Evolutionary conservation across 179 eudicot species (phyloP).

Genomic region (Patellifolia procumbens): DNA sequence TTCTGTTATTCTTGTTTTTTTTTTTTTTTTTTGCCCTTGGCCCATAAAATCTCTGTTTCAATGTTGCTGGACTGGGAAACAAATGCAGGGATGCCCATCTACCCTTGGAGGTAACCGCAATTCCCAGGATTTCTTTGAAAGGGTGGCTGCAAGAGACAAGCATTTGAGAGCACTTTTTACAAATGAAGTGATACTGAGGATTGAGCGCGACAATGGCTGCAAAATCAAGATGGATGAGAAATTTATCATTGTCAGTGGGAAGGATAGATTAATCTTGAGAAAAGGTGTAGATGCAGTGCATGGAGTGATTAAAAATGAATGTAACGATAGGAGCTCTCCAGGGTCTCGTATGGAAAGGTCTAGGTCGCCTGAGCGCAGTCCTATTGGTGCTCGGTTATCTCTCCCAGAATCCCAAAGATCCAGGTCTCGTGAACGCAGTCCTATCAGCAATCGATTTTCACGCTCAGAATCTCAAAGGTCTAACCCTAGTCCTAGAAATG

Average conservation of each 20-base stretch:
- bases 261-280: slow-evolving; percentile 77
- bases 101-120: slow-evolving; percentile 96
- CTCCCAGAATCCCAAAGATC: slow-evolving; percentile 34
- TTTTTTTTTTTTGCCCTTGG: background rate
- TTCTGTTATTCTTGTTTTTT: background rate
- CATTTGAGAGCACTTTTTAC: slow-evolving; percentile 84
- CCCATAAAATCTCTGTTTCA: slow-evolving; percentile 16
- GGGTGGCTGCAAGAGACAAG: slow-evolving; percentile 91
- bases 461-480: slow-evolving; percentile 85
- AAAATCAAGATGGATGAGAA: slow-evolving; percentile 91
- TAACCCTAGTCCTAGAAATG: slow-evolving; percentile 53
- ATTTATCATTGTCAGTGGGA: slow-evolving; percentile 94
- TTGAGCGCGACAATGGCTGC: slow-evolving; percentile 91
- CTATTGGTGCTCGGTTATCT: slow-evolving; percentile 40
- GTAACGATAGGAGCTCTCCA: slow-evolving; percentile 56
- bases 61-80: slow-evolving; percentile 30
- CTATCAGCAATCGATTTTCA: slow-evolving; percentile 49
- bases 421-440: slow-evolving; percentile 62
- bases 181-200: slow-evolving; percentile 61
- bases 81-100: slow-evolving; percentile 90
- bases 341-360: slow-evolving; percentile 53
- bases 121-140: slow-evolving; percentile 93
- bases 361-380: slow-evolving; percentile 63
- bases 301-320: slow-evolving; percentile 71
- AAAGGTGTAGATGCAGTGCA: slow-evolving; percentile 98